Conservation (phyloP, 805 yeast genomes). For the Ogataea naganishii region DNA sequence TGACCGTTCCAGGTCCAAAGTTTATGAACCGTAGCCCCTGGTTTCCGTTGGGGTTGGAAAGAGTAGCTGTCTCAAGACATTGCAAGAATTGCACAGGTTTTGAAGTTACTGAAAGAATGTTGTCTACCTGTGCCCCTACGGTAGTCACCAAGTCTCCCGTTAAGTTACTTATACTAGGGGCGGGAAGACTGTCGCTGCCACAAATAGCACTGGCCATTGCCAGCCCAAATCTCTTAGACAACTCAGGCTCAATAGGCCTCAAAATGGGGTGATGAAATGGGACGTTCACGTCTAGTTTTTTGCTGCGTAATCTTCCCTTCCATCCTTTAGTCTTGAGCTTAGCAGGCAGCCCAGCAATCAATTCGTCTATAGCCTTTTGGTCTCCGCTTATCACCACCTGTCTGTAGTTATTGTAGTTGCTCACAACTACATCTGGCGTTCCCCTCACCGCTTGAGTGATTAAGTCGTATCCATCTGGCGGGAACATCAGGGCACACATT, state of each 20-base stretch:
- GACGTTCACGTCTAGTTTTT: constrained; percentile 21
- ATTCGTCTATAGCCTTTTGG: constrained; percentile 7
- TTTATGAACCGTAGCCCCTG: constrained; percentile 16
- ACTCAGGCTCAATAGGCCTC: constrained; percentile 16
- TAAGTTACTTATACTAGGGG: constrained; percentile 22
- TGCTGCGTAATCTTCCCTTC: constrained; percentile 16
- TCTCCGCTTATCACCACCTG: constrained; percentile 26
- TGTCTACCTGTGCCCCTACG: constrained; percentile 13
- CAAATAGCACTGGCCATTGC: constrained; percentile 1
- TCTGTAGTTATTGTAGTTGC: constrained; percentile 25
- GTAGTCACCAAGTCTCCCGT: constrained; percentile 14
- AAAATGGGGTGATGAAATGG: constrained; percentile 28
- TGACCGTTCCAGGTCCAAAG: constrained; percentile 19
- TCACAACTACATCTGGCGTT: constrained; percentile 13
- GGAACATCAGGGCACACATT: constrained; percentile 24
- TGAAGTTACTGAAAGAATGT: constrained; percentile 21
- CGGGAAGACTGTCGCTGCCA: constrained; percentile 6
- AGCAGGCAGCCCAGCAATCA: constrained; percentile 8
- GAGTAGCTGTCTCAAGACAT: constrained; percentile 17
- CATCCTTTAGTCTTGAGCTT: constrained; percentile 9
- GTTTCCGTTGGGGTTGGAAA: constrained; percentile 4
- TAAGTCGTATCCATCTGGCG: constrained; percentile 11
- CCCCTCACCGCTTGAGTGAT: background rate
- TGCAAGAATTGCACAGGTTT: constrained; percentile 23
- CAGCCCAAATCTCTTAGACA: constrained; percentile 8